Percentiles rank a stretch among this genome's conserved stretches.
Conservation (phyloP, 2,329 filamentous ascomycete genomes). For the Venturia effusa region DNA sequence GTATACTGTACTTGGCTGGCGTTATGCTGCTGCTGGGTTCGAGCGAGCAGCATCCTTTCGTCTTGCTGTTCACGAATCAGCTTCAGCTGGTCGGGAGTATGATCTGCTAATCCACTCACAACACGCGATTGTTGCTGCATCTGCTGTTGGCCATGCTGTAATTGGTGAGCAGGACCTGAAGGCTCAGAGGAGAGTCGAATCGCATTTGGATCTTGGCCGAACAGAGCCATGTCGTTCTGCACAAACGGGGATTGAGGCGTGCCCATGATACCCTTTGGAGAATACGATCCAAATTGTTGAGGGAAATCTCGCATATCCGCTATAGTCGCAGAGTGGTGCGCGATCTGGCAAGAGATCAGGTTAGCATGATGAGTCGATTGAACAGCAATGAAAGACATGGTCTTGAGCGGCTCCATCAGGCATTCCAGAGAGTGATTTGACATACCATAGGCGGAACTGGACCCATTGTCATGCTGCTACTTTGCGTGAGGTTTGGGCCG, state of each 20-base stretch:
- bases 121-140: neutral
- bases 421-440: neutral
- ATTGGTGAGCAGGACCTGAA: neutral
- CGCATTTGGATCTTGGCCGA: neutral
- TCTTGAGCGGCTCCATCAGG: neutral
- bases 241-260: neutral
- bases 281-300: neutral
- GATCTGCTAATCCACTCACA: neutral
- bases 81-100: neutral
- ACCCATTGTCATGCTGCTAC: neutral
- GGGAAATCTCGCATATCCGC: neutral
- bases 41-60: neutral
- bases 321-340: neutral
- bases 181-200: no score
- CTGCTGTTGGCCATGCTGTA: neutral
- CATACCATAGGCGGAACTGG: neutral
- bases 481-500: neutral
- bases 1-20: neutral
- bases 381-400: neutral
- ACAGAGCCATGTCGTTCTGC: neutral
- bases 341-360: neutral
- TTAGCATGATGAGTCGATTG: neutral
- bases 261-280: neutral
- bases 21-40: neutral
- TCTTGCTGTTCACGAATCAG: neutral